Conservation (phyloP, 2,329 filamentous ascomycete species). For the Rosellinia necatrix region DNA sequence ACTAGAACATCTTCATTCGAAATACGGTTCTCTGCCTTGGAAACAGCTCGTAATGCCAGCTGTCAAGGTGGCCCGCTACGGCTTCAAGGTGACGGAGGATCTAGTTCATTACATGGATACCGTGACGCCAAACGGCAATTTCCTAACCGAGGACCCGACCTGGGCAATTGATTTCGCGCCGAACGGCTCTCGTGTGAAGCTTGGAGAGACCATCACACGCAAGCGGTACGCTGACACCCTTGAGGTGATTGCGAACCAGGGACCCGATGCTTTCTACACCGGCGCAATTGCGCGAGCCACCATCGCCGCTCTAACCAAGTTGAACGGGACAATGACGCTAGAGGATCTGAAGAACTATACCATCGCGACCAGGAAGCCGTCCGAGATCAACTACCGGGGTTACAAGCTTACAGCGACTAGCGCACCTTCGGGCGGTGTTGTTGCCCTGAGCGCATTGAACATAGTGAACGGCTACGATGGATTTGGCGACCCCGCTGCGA, state of each 20-base stretch:
- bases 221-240: conserved; percentile 61
- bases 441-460: conserved; percentile 75
- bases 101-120: conserved; percentile 71
- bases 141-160: conserved; percentile 70
- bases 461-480: conserved; percentile 72
- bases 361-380: conserved; percentile 64
- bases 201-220: conserved; percentile 47
- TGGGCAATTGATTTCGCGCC: conserved; percentile 84
- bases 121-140: conserved; percentile 54
- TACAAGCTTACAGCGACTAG: conserved; percentile 70
- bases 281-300: conserved; percentile 45
- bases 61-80: conserved; percentile 71
- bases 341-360: conserved; percentile 79
- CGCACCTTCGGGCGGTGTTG: conserved; percentile 74
- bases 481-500: conserved; percentile 60
- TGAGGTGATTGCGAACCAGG: conserved; percentile 52
- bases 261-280: conserved; percentile 49
- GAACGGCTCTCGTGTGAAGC: conserved; percentile 41
- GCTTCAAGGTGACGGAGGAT: conserved; percentile 71
- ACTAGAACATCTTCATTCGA: conserved; percentile 72
- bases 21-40: conserved; percentile 69
- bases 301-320: conserved; percentile 63
- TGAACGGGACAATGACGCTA: conserved; percentile 80
- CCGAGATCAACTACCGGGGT: conserved; percentile 68
- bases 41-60: conserved; percentile 70